Evolutionary conservation across 73 alveolate species (phyloP), one percentile per base, ranked within the genome.

Genomic region (Stentor coeruleus): DNA sequence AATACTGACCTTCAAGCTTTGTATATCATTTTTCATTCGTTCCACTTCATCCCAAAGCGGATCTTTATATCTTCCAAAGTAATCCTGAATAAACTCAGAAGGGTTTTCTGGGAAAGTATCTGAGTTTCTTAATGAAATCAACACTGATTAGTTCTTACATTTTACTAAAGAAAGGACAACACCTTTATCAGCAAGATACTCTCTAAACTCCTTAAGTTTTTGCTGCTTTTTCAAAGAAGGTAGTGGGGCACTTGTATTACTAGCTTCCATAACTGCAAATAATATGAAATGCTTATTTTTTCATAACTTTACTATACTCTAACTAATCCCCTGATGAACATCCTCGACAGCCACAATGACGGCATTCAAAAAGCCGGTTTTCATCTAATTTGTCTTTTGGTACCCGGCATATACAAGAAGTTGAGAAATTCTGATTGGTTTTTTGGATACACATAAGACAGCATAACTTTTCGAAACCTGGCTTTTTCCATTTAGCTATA

Each of bases 401-500:
- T 4, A 96, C 99, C 84, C 99, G 89, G 76, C 99, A 97, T 11
- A 96, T 92, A 85, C 99, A 97, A 31, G 98, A 88, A 39, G 96
- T 93, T 49, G 98, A 95, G 85, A 87, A 95, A 74, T 91, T 90
- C 66, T 91, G 96, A 77, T 92, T 96, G 57, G 91, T 86, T 40
- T 91, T 90, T 84, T 96, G 96, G 31, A 97, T 91, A 82, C 99
- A 97, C 89, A 90, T 87, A 80, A 97, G 86, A 83, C 99, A 97
- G 87, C 99, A 97, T 74, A 97, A 89, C 81, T 93, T 95, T 84
- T 96, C 99, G 90, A 82, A 97, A 26, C 99, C 99, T 80, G 92
- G 89, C 86, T 97, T 97, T 88, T 97, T 97, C 99, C 99, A 97
- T 89, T 97, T 97, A 39, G 99, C 99, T 14, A 97, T 96, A 77